Evolutionary conservation across 768 basidiomycete genomes (phyloP), one percentile per base, ranked within the genome.

Genomic region (Floccularia luteovirens): DNA sequence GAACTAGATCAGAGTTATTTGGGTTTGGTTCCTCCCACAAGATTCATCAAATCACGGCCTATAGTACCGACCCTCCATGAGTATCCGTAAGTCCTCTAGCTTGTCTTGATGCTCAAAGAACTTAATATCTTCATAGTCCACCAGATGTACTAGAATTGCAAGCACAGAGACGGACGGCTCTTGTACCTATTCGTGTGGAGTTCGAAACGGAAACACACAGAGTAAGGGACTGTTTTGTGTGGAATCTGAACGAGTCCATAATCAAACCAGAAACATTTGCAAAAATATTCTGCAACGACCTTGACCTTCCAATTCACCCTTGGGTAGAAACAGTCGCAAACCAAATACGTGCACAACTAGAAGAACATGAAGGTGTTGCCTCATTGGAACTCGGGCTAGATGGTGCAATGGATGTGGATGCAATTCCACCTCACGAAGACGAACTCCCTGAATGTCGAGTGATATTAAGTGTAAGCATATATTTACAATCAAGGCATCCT

Each of bases 171-270:
- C 59, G 62, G 31, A 54, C 68, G 0, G 58, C 70, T 0, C 77
- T 94, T 24, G 79, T 98, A 10, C 96, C 96, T 2, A 90, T 99
- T 43, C 88, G 90, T 33, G 87, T 99, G 38, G 93, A 98, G 50
- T 80, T 99, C 51, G 93, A 97, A 56, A 90, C 86, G 8, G 89
- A 90, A 8, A 85, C 85, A 0, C 88, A 89, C 53, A 72, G 93
- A 51, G 78, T 99, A 57, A 82, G 93, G 30, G 96, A 99, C 54
- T 85, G 84, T 53, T 98, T 99, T 58, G 76, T 90, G 8, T 99
- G 96, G 96, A 96, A 98, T 52, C 60, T 92, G 33, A 79, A 90
- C 55, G 94, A 98, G 62, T 64, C 69, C n/a, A 62, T 89, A 45
- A 81, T 94, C 50, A 83, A 79, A 19, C 92, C 94, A 0, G 82